Evolutionary conservation across 2,329 filamentous ascomycete genomes (phyloP).

Genomic region (Monilinia polystroma): DNA sequence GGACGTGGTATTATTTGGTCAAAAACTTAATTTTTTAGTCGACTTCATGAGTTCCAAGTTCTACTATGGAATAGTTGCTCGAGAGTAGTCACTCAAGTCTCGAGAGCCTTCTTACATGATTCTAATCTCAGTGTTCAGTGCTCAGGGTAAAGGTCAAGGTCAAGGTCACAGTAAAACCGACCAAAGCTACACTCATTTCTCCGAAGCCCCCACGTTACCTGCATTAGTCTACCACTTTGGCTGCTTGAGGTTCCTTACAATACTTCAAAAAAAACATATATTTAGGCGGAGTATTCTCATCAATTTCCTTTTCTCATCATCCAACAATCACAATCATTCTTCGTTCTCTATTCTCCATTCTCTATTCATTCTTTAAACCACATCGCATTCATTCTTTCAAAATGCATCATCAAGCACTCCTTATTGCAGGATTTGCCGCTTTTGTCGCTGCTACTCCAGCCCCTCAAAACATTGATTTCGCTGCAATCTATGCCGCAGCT

Average conservation of each 20-base stretch:
- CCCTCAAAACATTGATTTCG: conserved; percentile 27
- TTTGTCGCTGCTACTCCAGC: conserved; percentile 26
- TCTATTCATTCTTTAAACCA: background rate
- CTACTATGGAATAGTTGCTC: background rate
- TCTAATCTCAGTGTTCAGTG: background rate
- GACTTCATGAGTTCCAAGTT: background rate
- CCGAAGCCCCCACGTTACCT: background rate
- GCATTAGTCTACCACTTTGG: background rate
- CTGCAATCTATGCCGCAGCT: conserved; percentile 18
- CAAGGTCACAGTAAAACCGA: background rate
- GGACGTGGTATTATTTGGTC: background rate
- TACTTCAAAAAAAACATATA: conserved; percentile 10
- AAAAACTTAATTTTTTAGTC: too few species aligned
- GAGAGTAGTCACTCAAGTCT: background rate
- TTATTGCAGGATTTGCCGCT: conserved; percentile 27
- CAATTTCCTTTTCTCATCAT: conserved; percentile 7
- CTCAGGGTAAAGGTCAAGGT: background rate
- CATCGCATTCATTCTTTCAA: background rate
- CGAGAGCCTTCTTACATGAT: background rate
- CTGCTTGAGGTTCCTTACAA: background rate
- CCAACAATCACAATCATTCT: conserved; percentile 5
- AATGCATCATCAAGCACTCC: conserved; percentile 13
- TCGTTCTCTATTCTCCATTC: conserved; percentile 20
- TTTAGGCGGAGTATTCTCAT: conserved; percentile 3
- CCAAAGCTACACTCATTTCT: background rate